These are phyloP conservation scores for Vigna radiata DNA, from an alignment of 306 rosid genomes.

Conservation along the genomic window DNA sequence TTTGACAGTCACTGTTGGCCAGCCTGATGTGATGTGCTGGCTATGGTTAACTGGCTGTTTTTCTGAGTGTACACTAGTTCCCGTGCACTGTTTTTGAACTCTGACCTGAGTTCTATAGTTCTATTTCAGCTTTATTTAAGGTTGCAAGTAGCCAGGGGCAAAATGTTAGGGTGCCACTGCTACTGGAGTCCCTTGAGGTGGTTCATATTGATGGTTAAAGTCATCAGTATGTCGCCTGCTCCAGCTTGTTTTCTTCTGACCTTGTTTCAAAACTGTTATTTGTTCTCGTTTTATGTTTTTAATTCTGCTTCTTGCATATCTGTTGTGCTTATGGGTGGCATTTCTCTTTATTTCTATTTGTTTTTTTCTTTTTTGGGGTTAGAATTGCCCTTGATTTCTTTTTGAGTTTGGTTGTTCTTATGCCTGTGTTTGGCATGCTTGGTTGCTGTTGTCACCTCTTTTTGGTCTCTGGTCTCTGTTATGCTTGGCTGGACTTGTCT, in stretches of 20 bases:
- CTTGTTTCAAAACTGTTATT: neutral
- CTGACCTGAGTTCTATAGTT: slow-evolving; percentile 8
- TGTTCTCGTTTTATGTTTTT: slow-evolving; percentile 1
- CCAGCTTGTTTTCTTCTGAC: neutral
- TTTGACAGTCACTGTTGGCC: neutral
- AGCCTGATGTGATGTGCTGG: neutral
- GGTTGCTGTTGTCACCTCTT: neutral
- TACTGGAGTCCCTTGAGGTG: neutral
- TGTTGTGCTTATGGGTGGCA: slow-evolving; percentile 2
- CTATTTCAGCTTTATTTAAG: neutral
- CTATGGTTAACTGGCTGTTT: neutral
- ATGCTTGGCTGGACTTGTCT: slow-evolving; percentile 1
- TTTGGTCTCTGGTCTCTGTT: neutral
- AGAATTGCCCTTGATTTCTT: slow-evolving; percentile 9
- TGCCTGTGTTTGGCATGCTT: neutral
- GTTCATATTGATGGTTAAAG: slow-evolving; percentile 6
- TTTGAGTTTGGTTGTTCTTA: neutral
- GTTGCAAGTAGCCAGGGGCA: neutral
- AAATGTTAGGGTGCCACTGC: neutral
- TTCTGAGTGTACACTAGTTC: neutral
- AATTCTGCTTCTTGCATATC: slow-evolving; percentile 13
- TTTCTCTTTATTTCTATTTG: neutral
- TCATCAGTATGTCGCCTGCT: neutral
- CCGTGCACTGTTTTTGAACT: neutral
- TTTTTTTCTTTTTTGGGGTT: neutral